A percentile compares a stretch with the other conserved stretches of the same genome.
phyloP scores from a whole-genome alignment of 2,329 filamentous ascomycete genomes.

The Diaporthe longicolla region DNA sequence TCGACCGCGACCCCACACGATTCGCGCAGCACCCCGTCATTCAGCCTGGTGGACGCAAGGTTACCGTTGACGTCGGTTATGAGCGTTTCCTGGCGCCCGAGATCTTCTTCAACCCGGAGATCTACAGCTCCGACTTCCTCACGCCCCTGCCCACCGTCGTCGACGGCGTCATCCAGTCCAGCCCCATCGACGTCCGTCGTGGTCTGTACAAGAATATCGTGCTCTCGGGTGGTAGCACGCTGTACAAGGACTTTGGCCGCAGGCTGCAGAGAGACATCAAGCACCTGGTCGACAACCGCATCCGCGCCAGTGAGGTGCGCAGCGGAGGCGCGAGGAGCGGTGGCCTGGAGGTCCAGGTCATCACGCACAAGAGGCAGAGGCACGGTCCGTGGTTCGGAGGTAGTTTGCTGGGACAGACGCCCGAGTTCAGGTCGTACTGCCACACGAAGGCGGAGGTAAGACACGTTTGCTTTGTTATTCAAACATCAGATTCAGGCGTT shows the following conservation, averaged over 20 bases:
- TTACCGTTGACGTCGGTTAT: conserved; percentile 93
- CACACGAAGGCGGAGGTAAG: conserved; percentile 87
- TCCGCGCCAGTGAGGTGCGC: conserved; percentile 90
- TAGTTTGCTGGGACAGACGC: conserved; percentile 94
- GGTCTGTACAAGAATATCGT: conserved; percentile 99
- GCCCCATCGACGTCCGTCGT: conserved; percentile 95
- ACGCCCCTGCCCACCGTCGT: conserved; percentile 95
- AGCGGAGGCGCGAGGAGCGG: conserved; percentile 95
- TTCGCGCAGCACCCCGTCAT: conserved; percentile 92
- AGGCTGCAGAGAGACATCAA: conserved; percentile 97
- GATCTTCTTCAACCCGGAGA: conserved; percentile 99
- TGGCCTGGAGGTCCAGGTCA: conserved; percentile 95
- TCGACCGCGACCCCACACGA: conserved; percentile 91
- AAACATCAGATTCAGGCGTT: conserved; percentile 39
- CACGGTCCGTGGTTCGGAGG: conserved; percentile 99
- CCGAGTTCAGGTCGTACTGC: conserved; percentile 98
- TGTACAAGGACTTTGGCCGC: conserved; percentile 98
- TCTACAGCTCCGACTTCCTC: conserved; percentile 98
- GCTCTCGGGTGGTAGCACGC: conserved; percentile 93
- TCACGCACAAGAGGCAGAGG: conserved; percentile 96
- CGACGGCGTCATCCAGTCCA: conserved; percentile 96
- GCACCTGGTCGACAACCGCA: conserved; percentile 92
- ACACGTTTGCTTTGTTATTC: not conserved
- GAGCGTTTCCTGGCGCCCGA: conserved; percentile 98
- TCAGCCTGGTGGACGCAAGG: conserved; percentile 86